Evolutionary conservation across 2,329 filamentous ascomycete genomes (phyloP), one percentile per base, ranked within the genome.

Genomic region (Metarhizium album): DNA sequence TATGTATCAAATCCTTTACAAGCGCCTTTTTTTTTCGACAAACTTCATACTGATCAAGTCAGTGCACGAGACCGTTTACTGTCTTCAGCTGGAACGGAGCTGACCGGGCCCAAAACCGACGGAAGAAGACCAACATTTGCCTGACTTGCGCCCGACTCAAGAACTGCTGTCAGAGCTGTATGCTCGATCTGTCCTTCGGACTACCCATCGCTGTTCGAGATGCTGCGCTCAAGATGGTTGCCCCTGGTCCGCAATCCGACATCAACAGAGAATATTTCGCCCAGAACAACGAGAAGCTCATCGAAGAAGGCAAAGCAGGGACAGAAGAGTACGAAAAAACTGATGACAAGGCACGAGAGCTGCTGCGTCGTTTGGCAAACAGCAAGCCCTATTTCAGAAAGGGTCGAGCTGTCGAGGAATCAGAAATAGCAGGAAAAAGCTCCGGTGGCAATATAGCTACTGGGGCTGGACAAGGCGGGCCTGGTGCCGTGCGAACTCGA

Each of bases 91-190:
- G 91, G 91, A 91, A 91, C 61, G 53, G 53, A n/a, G 84, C 87
- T 56, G 90, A 95, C 66, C 87, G 93, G 52, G 93, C 90, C 2
- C 77, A 81, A 55, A 83, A 90, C 24, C 87, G 90, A 55, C 90
- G 91, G 67, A 95, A 94, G 71, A 84, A 87, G 58, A 97, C 91
- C 50, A 95, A 88, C 61, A 94, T 97, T 62, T 98, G 93, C 68
- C 76, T 98, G 23, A 98, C 93, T 40, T 98, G 93, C 74, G 91
- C 93, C 22, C 86, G 93, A 43, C 78, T 97, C 58, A 98, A 98
- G 72, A 98, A 98, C 73, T 97, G 93, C 74, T 98, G 93, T 64
- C 93, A 98, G 73, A 91, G 86, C 71, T 98, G 93, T 74, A 97
- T 97, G 89, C 84, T 98, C 49, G 93, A 98, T 76, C 73, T 98